Conservation (phyloP, 2,329 filamentous ascomycete genomes). For the Diaporthe destruens region DNA sequence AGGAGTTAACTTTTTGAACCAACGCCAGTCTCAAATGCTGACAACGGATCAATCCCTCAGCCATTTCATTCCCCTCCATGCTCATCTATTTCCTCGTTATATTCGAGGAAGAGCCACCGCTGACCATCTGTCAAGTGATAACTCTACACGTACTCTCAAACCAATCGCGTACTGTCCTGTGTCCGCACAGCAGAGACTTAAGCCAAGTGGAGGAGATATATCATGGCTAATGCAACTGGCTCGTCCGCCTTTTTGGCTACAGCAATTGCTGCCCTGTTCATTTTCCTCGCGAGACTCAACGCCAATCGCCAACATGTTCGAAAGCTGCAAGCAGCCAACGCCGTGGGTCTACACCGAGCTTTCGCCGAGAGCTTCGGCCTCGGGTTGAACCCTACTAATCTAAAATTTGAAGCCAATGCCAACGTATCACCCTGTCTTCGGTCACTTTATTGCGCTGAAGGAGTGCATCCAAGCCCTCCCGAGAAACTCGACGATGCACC, state of each 20-base stretch:
- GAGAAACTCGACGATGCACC: neutral
- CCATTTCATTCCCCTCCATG: no score
- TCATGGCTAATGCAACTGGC: neutral
- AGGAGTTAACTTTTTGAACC: no score
- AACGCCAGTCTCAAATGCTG: no score
- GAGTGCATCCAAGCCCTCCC: neutral
- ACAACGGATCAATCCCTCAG: no score
- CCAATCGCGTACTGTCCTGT: neutral
- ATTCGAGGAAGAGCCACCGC: no score
- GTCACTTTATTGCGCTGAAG: neutral
- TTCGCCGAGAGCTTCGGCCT: neutral
- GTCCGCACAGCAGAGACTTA: neutral
- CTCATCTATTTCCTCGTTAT: no score
- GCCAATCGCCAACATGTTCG: slow-evolving; percentile 1
- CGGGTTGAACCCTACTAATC: neutral
- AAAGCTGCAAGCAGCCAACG: neutral
- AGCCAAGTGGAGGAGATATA: neutral
- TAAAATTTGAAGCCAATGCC: neutral
- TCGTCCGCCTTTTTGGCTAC: neutral
- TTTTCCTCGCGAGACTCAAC: neutral
- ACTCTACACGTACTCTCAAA: neutral
- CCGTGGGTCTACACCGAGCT: neutral
- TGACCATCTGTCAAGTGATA: neutral
- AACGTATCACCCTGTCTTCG: neutral
- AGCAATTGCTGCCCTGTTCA: neutral